Evolutionary conservation across 345 rosid genomes (phyloP).

Genomic region (Citrus sp.): DNA sequence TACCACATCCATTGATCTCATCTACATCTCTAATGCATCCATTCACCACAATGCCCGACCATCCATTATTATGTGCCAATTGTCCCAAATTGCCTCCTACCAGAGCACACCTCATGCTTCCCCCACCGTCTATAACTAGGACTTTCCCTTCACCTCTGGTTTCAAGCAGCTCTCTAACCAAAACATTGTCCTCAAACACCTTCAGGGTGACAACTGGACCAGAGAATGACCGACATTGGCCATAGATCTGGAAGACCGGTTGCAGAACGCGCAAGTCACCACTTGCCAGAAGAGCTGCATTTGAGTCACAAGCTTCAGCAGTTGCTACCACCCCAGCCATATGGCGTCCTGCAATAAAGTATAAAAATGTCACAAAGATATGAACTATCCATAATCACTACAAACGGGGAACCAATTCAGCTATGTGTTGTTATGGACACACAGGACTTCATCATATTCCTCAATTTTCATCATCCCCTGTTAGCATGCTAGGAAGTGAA

Average conservation of each 20-base stretch:
- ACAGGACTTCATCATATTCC: not conserved
- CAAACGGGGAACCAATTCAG: not conserved
- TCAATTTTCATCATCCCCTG: not conserved
- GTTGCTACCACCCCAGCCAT: conserved; percentile 55
- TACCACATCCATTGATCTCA: conserved; percentile 70
- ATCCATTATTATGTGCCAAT: conserved; percentile 77
- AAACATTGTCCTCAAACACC: conserved; percentile 84
- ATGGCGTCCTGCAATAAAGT: conserved; percentile 26
- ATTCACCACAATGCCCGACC: conserved; percentile 73
- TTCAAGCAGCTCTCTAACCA: conserved; percentile 69
- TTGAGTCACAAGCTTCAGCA: conserved; percentile 84
- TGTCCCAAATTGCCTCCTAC: conserved; percentile 77
- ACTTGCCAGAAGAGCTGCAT: conserved; percentile 45
- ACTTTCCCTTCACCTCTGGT: conserved; percentile 79
- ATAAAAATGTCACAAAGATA: not conserved
- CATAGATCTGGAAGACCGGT: conserved; percentile 71
- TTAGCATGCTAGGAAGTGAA: not conserved
- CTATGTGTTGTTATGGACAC: not conserved
- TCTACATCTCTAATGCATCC: conserved; percentile 87
- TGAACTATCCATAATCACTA: not conserved
- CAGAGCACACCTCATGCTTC: conserved; percentile 82
- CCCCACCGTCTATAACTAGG: conserved; percentile 83
- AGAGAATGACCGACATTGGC: conserved; percentile 58
- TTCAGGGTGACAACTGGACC: conserved; percentile 77
- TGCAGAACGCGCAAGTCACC: conserved; percentile 70